These are phyloP conservation scores for Tripterygium wilfordii DNA, from an alignment of 177 flowering plant genomes.

Conservation along the genomic window DNA sequence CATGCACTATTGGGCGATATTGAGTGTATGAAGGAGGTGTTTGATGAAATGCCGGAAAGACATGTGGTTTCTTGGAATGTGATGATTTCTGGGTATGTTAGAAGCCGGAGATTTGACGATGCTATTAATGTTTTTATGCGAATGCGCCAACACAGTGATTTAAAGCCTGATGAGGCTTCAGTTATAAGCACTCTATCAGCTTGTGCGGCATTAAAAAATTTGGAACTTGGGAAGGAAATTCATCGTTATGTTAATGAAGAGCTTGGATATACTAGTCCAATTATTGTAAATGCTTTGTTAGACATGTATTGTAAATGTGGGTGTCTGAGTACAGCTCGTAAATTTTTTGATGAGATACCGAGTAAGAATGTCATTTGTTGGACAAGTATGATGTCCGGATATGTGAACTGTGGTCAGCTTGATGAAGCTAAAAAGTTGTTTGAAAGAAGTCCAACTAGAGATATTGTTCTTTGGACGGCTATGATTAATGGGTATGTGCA, in stretches of 20 bases:
- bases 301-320: slow-evolving; percentile 77
- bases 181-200: slow-evolving; percentile 70
- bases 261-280: slow-evolving; percentile 34
- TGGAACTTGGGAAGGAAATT: slow-evolving; percentile 60
- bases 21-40: slow-evolving; percentile 27
- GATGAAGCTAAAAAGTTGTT: slow-evolving; percentile 67
- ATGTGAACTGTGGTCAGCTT: slow-evolving; percentile 49
- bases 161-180: slow-evolving; percentile 61
- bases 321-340: slow-evolving; percentile 32
- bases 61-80: slow-evolving; percentile 71
- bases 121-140: slow-evolving; percentile 37
- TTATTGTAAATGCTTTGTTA: slow-evolving; percentile 59
- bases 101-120: slow-evolving; percentile 38
- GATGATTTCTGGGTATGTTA: slow-evolving; percentile 53
- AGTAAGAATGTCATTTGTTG: slow-evolving; percentile 63
- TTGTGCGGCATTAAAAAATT: slow-evolving; percentile 44
- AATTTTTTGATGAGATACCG: slow-evolving; percentile 47
- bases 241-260: slow-evolving; percentile 33
- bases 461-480: slow-evolving; percentile 81
- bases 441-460: slow-evolving; percentile 54
- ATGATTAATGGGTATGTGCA: slow-evolving; percentile 86
- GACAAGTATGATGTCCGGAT: slow-evolving; percentile 76
- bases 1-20: slow-evolving; percentile 47
- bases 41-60: slow-evolving; percentile 58
- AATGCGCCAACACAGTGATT: slow-evolving; percentile 29